Percentiles rank a stretch among this genome's conserved stretches.
These are phyloP conservation scores for Linum tenue DNA, from an alignment of 345 rosid species.

Conservation along the genomic window DNA sequence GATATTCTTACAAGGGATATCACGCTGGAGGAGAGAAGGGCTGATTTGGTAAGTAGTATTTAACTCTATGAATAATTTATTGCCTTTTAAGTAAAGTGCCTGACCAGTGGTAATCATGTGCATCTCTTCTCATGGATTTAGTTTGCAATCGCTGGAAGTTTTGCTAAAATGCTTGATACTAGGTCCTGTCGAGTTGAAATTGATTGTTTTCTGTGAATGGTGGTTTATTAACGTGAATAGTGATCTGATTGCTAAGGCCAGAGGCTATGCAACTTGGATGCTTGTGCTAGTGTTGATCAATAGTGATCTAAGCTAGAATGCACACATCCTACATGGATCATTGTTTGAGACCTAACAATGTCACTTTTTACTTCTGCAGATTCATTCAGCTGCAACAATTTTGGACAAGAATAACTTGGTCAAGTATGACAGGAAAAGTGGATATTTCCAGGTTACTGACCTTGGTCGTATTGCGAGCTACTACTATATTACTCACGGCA, in stretches of 20 bases:
- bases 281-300: background rate
- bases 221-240: background rate
- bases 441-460: slow-evolving; percentile 95
- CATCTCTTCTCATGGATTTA: background rate
- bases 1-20: slow-evolving; percentile 69
- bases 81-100: background rate
- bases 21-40: slow-evolving; percentile 83
- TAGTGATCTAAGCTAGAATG: background rate
- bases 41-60: slow-evolving; percentile 66
- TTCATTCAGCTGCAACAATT: slow-evolving; percentile 81
- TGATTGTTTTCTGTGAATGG: background rate
- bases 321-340: background rate
- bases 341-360: background rate
- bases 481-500: slow-evolving; percentile 84
- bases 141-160: background rate
- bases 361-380: slow-evolving; percentile 31
- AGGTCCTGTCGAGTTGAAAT: too few species aligned
- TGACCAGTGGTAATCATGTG: background rate
- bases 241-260: background rate
- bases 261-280: background rate
- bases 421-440: slow-evolving; percentile 85
- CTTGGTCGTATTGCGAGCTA: slow-evolving; percentile 99
- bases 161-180: background rate
- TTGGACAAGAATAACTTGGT: slow-evolving; percentile 88
- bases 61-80: background rate